Base-by-base conservation (phyloP, 768 basidiomycete genomes). In the Macrocybe gigantea region DNA sequence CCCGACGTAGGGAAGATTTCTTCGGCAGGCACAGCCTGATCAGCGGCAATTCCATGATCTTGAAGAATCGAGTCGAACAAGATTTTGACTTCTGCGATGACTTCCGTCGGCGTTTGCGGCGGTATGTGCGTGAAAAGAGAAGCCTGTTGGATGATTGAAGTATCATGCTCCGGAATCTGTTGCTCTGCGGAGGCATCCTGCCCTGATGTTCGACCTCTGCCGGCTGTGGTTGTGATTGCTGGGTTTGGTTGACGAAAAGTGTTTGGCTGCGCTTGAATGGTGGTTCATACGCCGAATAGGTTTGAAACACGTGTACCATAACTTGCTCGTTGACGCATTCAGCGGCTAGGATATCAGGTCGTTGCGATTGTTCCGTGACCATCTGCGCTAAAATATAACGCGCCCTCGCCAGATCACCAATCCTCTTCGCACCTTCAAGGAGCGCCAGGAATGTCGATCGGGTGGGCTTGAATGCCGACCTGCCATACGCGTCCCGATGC, bases 341-440 rank as follows among this genome's bases (percentile, higher is more conserved):
- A 5, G 49, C 53, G n/a, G 49, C 56, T 33, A 61, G 41, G 8
- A 46, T 33, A 42, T 60, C 60, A 30, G 57, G 52, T 22, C 50
- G 47, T 30, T 60, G 41, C 50, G 59, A 53, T 7, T 38, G 45
- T 55, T 68, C 65, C 38, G 69, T 70, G 22, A 88, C 75, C 66
- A 92, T 80, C 69, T 96, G 93, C 1, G 86, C 88, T 46, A 98
- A 70, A 50, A 97, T 85, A 94, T 93, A 97, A 55, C 94, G 73
- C 22, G 84, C 83, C 41, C 91, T 74, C 3, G 75, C 72, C 14
- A 99, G 65, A 62, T 97, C 95, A 0, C 94, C 93, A 2, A 83
- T 69, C 5, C 91, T 74, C 64, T 92, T 96, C 33, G 90, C 85
- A 1, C 92, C 93, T 53, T 96, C 90, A 49, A 99, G 65, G n/a